phyloP scores from a whole-genome alignment of 176 grass and related monocot genomes.

The Triticum monococcum region DNA sequence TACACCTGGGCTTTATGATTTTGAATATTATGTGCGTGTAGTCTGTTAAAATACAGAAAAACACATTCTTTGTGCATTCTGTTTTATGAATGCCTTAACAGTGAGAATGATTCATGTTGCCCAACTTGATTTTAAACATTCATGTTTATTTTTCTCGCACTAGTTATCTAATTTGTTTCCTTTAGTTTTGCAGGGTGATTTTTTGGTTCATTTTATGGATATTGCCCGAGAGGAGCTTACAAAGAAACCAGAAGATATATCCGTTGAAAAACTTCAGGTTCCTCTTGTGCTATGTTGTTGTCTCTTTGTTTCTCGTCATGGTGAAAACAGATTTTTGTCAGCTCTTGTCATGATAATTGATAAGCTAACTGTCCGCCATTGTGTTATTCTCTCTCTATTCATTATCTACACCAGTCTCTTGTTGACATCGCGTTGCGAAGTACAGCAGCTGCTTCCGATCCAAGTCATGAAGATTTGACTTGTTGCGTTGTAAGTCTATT shows the following conservation, averaged over 20 bases:
- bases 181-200: conserved; percentile 80
- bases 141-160: conserved; percentile 21
- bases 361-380: conserved; percentile 24
- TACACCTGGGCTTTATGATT: conserved; percentile 1
- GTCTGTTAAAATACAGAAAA: conserved; percentile 18
- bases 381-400: conserved; percentile 32
- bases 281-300: conserved; percentile 20
- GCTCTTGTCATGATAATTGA: conserved; percentile 5
- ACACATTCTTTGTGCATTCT: not conserved
- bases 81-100: conserved; percentile 6
- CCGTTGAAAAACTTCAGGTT: conserved; percentile 95
- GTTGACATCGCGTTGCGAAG: conserved; percentile 92
- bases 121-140: conserved; percentile 23
- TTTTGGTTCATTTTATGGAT: conserved; percentile 99
- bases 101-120: conserved; percentile 12
- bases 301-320: conserved; percentile 3
- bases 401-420: conserved; percentile 66
- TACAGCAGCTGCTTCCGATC: conserved; percentile 87
- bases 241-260: conserved; percentile 91
- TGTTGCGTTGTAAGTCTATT: conserved; percentile 81
- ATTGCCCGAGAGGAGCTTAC: conserved; percentile 94
- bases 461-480: conserved; percentile 89
- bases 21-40: not conserved
- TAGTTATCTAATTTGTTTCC: conserved; percentile 32
- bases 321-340: not conserved